Evolutionary conservation across 108 stramenopile genomes (phyloP).

Genomic region (Cylindrotheca fusiformis): DNA sequence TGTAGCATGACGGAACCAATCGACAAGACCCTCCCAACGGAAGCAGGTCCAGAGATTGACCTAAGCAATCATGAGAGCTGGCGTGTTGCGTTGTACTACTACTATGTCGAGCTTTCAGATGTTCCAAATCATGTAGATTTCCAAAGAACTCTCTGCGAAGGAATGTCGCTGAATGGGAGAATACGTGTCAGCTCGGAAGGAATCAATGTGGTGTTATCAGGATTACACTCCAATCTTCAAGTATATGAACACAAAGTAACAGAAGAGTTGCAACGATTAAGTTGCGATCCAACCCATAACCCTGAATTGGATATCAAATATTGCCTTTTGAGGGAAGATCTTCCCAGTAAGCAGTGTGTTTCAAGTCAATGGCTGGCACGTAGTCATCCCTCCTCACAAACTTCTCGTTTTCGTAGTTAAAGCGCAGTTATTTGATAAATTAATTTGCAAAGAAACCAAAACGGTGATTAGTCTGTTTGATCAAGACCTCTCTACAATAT

Average conservation of each 20-base stretch:
- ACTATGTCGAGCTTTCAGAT: constrained; percentile 47
- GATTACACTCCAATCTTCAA: constrained; percentile 27
- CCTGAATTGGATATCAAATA: constrained; percentile 69
- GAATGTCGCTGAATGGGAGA: constrained; percentile 51
- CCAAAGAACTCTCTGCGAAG: constrained; percentile 43
- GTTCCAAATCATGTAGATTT: constrained; percentile 42
- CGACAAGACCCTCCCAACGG: neutral
- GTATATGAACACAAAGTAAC: constrained; percentile 45
- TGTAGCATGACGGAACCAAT: neutral
- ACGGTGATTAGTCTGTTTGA: constrained; percentile 76
- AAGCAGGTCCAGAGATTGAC: neutral
- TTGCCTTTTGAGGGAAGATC: constrained; percentile 61
- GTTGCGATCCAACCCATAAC: neutral
- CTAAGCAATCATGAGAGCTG: constrained; percentile 4
- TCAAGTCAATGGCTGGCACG: no score
- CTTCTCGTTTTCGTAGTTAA: constrained; percentile 22
- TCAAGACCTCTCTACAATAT: neutral
- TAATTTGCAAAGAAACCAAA: constrained; percentile 59
- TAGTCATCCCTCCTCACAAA: no score
- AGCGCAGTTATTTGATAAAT: constrained; percentile 57
- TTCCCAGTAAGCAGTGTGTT: constrained; percentile 25
- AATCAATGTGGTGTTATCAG: constrained; percentile 80
- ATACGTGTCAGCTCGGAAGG: constrained; percentile 75
- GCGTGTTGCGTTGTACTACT: constrained; percentile 71
- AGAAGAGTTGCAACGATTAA: constrained; percentile 23